A percentile compares a stretch with the other conserved stretches of the same genome.
phyloP scores from a whole-genome alignment of 805 yeast genomes.

The Metschnikowia anglica region DNA sequence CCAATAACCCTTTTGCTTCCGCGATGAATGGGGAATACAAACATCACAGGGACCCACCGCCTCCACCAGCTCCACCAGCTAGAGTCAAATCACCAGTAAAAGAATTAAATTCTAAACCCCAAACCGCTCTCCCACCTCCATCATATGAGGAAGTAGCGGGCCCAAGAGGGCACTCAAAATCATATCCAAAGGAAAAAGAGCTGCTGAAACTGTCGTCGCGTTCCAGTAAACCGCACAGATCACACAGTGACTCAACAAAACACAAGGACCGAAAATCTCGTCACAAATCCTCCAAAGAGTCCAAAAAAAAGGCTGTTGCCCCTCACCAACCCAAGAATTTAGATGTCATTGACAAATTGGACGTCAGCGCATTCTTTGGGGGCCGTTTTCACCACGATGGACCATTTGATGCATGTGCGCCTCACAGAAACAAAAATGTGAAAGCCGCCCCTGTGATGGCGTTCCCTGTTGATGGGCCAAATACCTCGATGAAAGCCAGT shows the following conservation, averaged over 20 bases:
- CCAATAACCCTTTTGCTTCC: conserved; percentile 56
- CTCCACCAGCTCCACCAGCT: conserved; percentile 20
- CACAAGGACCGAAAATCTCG: conserved; percentile 19
- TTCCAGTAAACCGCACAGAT: conserved; percentile 21
- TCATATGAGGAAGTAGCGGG: conserved; percentile 71
- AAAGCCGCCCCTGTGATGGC: conserved; percentile 90
- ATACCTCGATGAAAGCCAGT: conserved; percentile 73
- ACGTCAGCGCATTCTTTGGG: conserved; percentile 93
- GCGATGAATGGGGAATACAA: conserved; percentile 39
- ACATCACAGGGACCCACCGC: conserved; percentile 39
- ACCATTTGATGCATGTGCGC: conserved; percentile 97
- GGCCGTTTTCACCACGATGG: conserved; percentile 98
- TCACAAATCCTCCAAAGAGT: conserved; percentile 24
- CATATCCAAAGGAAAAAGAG: conserved; percentile 56
- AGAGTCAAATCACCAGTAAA: conserved; percentile 16
- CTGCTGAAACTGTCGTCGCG: conserved; percentile 16
- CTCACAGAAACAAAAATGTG: conserved; percentile 81
- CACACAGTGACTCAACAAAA: conserved; percentile 22
- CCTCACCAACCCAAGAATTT: conserved; percentile 65
- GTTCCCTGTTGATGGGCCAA: conserved; percentile 94
- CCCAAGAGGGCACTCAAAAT: conserved; percentile 37
- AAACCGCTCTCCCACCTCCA: conserved; percentile 50
- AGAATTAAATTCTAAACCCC: conserved; percentile 23
- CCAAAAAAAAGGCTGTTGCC: conserved; percentile 44
- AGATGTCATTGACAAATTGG: conserved; percentile 92